phyloP scores from a whole-genome alignment of 306 rosid genomes.

The Chamaecrista fasciculata region DNA sequence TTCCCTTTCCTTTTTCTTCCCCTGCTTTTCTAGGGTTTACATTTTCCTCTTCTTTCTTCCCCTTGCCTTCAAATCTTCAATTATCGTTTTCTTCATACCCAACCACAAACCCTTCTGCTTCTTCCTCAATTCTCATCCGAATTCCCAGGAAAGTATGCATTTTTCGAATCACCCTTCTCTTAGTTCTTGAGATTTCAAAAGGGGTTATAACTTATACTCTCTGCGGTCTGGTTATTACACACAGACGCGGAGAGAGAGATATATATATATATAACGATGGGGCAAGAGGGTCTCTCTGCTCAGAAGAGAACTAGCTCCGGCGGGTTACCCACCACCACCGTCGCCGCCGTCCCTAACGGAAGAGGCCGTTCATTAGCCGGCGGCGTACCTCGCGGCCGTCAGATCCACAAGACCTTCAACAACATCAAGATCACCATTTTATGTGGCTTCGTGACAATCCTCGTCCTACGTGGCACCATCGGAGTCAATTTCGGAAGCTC shows the following conservation, averaged over 20 bases:
- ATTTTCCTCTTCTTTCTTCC: too few species aligned
- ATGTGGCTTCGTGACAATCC: conserved; percentile 81
- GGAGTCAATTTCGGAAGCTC: conserved; percentile 65
- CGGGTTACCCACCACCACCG: conserved; percentile 30
- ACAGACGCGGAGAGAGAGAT: not conserved
- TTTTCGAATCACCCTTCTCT: not conserved
- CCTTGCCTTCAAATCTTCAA: too few species aligned
- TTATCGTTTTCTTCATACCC: not conserved
- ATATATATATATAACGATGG: conserved; percentile 35
- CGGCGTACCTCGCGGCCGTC: conserved; percentile 65
- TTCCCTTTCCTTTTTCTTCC: too few species aligned
- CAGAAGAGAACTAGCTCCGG: conserved; percentile 46
- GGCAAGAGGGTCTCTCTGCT: conserved; percentile 48
- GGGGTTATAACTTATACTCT: too few species aligned
- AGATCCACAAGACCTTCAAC: conserved; percentile 83
- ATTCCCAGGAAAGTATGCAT: not conserved
- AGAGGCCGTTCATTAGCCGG: conserved; percentile 28
- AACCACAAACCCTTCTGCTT: not conserved
- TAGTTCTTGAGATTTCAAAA: not conserved
- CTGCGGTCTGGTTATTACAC: not conserved
- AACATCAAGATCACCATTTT: conserved; percentile 78
- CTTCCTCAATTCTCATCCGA: too few species aligned
- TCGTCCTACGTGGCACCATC: conserved; percentile 79
- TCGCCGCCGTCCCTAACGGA: conserved; percentile 29
- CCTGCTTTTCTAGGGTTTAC: too few species aligned